Percentiles rank a stretch among this genome's conserved stretches.
Conservation (phyloP, 169 alveolate genomes). For the Plasmodium malariae region DNA sequence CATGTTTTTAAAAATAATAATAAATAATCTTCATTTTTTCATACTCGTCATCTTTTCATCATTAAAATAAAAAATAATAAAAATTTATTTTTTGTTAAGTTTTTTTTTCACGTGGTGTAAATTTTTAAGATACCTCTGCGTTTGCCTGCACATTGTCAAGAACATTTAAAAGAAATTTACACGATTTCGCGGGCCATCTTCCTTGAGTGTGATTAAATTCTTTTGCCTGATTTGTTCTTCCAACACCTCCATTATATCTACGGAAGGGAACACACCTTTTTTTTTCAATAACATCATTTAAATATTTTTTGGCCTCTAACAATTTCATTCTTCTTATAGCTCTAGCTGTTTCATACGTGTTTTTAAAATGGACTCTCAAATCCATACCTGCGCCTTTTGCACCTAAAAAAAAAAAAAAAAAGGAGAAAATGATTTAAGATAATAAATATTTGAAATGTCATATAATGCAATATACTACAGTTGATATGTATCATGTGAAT, state of each 20-base stretch:
- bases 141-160: slow-evolving; percentile 95
- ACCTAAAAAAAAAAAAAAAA: slow-evolving; percentile 19
- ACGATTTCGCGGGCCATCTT: slow-evolving; percentile 98
- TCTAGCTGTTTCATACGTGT: slow-evolving; percentile 96
- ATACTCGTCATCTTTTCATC: slow-evolving; percentile 78
- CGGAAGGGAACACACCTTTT: slow-evolving; percentile 97
- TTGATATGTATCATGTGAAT: not conserved
- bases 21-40: slow-evolving; percentile 74
- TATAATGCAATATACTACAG: not conserved
- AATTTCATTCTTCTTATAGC: slow-evolving; percentile 97
- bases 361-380: slow-evolving; percentile 96
- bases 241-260: slow-evolving; percentile 96
- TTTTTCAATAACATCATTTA: slow-evolving; percentile 96
- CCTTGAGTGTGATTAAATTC: slow-evolving; percentile 96
- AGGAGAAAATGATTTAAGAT: not conserved
- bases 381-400: slow-evolving; percentile 87
- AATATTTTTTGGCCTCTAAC: slow-evolving; percentile 93
- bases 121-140: slow-evolving; percentile 92
- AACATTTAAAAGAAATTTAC: slow-evolving; percentile 93
- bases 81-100: slow-evolving; percentile 73
- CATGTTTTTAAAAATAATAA: slow-evolving; percentile 75
- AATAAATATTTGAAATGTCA: no score
- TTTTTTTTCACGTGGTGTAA: not conserved
- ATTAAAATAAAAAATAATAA: slow-evolving; percentile 55
- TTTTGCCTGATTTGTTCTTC: slow-evolving; percentile 98